Evolutionary conservation across 2,329 filamentous ascomycete genomes (phyloP), one percentile per base, ranked within the genome.

Genomic region (Stagonosporopsis rhizophila): DNA sequence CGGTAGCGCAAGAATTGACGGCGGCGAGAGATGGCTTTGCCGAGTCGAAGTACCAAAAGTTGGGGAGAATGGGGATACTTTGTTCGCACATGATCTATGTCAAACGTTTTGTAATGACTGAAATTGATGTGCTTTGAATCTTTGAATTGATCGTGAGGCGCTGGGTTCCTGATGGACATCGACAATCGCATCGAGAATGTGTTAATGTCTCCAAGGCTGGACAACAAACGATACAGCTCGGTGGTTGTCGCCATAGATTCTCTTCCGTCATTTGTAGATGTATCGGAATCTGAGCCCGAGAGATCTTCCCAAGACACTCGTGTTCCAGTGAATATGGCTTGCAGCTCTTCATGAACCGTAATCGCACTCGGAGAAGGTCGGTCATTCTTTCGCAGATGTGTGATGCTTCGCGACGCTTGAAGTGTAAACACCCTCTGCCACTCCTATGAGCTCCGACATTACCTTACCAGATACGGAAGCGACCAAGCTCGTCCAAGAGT

Each of bases 1-100:
- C 72, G 58, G 48, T 75, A 75, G 8, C 61, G 60, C 3, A 76
- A 58, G 27, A 71, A 68, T 52, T 74, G 70, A 19, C 73, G 59
- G 25, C 69, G 59, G 32, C 61, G 58, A 9, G 72, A 69, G 15
- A 74, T 71, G 1, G 67, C 63, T 46, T 65, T 68, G 8, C 70
- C 72, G 4, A 76, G 57, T 17, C 72, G 64, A 9, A 61, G 37
- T 6, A 64, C 28, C 2, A 73, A 46, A 44, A 51, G 65, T 8
- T 61, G 35, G 15, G 58, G 28, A 11, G 61, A 58, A 9, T 50
- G 32, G 8, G 67, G 68, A 44, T 69, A 74, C 30, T 71, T 73
- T n/a, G 56, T 46, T 14, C 53, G 41, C 8, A 67, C 61, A 60
- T 73, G 70, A 6, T 64, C 46, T 32, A 71, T 61, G 35, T 74